Percentiles rank a stretch among this genome's conserved stretches.
Evolutionary conservation across 306 rosid species (phyloP).

Genomic region (Prunus kanzakura): DNA sequence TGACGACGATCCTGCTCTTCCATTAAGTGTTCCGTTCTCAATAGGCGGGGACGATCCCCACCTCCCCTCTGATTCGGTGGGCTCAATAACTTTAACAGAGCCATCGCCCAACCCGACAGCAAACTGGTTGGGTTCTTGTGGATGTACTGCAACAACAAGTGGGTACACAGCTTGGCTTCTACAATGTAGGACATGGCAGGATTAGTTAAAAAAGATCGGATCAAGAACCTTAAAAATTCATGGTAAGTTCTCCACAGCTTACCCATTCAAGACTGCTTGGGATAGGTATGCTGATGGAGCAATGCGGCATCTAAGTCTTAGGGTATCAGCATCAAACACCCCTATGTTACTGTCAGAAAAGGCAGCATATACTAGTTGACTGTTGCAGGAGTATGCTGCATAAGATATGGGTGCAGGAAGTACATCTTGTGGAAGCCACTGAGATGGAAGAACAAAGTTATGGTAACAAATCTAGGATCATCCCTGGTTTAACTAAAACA

Average conservation of each 20-base stretch:
- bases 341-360: constrained; percentile 75
- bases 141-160: constrained; percentile 71
- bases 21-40: constrained; percentile 56
- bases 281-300: constrained; percentile 67
- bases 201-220: not conserved
- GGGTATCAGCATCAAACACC: constrained; percentile 77
- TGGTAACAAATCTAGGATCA: constrained; percentile 1
- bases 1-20: constrained; percentile 60
- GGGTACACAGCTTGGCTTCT: constrained; percentile 70
- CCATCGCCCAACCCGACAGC: constrained; percentile 79
- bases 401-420: constrained; percentile 64
- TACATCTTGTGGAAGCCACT: constrained; percentile 90
- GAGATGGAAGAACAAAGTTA: constrained; percentile 30
- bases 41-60: constrained; percentile 67
- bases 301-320: constrained; percentile 74
- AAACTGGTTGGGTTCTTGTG: constrained; percentile 65
- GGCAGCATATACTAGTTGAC: constrained; percentile 58
- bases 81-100: constrained; percentile 80
- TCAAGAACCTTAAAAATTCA: not conserved
- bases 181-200: constrained; percentile 14
- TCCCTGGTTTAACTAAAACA: constrained; percentile 1
- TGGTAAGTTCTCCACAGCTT: constrained; percentile 16
- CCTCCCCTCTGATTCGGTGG: constrained; percentile 59
- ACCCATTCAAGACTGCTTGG: constrained; percentile 55
- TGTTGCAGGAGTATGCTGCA: constrained; percentile 76